Conservation (phyloP, 139 green algal genomes). For the Picochlorum sp. region DNA sequence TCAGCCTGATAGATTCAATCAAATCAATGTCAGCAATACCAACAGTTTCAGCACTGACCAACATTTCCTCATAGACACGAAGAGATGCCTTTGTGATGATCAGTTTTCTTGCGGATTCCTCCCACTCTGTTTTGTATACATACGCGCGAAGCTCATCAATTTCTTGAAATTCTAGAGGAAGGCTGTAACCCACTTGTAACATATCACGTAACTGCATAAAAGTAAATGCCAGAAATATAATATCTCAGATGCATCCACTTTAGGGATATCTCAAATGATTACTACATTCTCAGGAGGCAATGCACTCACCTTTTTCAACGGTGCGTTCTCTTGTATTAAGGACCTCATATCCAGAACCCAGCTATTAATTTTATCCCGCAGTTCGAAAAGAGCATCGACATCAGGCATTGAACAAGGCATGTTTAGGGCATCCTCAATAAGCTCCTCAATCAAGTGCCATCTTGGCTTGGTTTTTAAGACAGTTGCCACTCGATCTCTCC, state of each 20-base stretch:
- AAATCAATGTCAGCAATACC: slow-evolving; percentile 10
- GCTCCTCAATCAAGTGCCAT: slow-evolving; percentile 3
- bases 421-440: slow-evolving; percentile 12
- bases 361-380: slow-evolving; percentile 15
- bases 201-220: no score
- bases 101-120: slow-evolving; percentile 27
- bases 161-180: slow-evolving; percentile 28
- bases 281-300: neutral
- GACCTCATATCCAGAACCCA: slow-evolving; percentile 13
- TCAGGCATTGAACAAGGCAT: slow-evolving; percentile 26
- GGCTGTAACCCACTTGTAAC: slow-evolving; percentile 22
- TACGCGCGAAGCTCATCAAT: slow-evolving; percentile 23
- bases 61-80: slow-evolving; percentile 11
- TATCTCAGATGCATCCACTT: no score
- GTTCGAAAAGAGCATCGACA: slow-evolving; percentile 7
- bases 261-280: no score
- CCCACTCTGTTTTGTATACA: slow-evolving; percentile 35
- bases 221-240: no score
- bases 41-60: slow-evolving; percentile 13
- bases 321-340: neutral
- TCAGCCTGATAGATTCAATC: slow-evolving; percentile 3
- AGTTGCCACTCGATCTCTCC: slow-evolving; percentile 9
- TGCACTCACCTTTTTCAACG: slow-evolving; percentile 24
- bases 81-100: slow-evolving; percentile 10
- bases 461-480: slow-evolving; percentile 4